Evolutionary conservation across 352 stramenopile genomes (phyloP).

Genomic region (Thalassiosira exigua): DNA sequence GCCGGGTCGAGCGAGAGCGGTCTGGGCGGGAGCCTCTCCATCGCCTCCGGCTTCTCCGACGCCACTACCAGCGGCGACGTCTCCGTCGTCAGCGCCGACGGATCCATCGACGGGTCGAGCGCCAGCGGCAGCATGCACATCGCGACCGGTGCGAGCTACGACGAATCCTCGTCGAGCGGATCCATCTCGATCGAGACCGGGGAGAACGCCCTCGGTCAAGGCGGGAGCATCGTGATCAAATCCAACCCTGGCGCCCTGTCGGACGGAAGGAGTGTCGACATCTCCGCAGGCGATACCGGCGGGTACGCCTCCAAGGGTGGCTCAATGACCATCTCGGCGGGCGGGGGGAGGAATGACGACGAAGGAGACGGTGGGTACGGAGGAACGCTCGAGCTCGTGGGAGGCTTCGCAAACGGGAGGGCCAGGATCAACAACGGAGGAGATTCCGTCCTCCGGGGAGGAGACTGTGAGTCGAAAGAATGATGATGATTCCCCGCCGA

Average conservation of each 20-base stretch:
- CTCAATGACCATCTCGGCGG: slow-evolving; percentile 49
- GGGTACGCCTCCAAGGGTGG: slow-evolving; percentile 50
- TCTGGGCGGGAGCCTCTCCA: slow-evolving; percentile 78
- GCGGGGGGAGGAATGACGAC: slow-evolving; percentile 57
- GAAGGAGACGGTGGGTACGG: slow-evolving; percentile 75
- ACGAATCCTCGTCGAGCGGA: slow-evolving; percentile 59
- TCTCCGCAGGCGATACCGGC: slow-evolving; percentile 61
- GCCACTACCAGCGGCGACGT: background rate
- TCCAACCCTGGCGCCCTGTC: slow-evolving; percentile 56
- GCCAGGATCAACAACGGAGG: slow-evolving; percentile 64
- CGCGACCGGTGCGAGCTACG: slow-evolving; percentile 73
- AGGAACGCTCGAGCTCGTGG: slow-evolving; percentile 58
- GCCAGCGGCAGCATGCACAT: slow-evolving; percentile 66
- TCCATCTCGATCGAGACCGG: slow-evolving; percentile 74
- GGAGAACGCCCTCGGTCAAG: slow-evolving; percentile 52
- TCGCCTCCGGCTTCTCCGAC: slow-evolving; percentile 82
- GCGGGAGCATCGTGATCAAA: slow-evolving; percentile 70
- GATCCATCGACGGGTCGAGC: slow-evolving; percentile 26
- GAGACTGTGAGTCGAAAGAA: slow-evolving; percentile 45
- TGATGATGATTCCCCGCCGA: background rate
- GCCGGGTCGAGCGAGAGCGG: slow-evolving; percentile 82
- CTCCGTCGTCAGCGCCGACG: slow-evolving; percentile 10
- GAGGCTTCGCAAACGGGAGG: slow-evolving; percentile 64
- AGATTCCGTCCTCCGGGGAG: slow-evolving; percentile 59
- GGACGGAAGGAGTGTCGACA: slow-evolving; percentile 60